Evolutionary conservation across 352 stramenopile genomes (phyloP).

Genomic region (Phytophthora nicotianae): DNA sequence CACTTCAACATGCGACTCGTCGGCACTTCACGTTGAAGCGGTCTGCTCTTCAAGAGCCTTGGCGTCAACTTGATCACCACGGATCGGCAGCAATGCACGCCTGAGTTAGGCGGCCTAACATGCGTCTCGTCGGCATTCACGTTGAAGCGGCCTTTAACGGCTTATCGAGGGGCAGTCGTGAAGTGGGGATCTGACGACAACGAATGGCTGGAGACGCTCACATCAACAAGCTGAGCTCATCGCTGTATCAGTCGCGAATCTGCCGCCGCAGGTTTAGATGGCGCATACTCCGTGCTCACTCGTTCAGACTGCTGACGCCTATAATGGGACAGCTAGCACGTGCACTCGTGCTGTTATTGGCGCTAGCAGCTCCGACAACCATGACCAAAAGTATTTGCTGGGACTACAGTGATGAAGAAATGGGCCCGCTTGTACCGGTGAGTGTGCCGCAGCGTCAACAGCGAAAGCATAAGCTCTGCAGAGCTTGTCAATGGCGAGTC

Average conservation of each 20-base stretch:
- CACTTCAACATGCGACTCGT: conserved; percentile 19
- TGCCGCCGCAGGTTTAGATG: background rate
- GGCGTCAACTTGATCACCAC: background rate
- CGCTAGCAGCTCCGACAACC: conserved; percentile 1
- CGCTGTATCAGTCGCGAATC: background rate
- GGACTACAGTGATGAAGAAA: conserved; percentile 25
- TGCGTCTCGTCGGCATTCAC: conserved; percentile 14
- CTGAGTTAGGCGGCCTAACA: too few species aligned
- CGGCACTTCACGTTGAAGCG: conserved; percentile 16
- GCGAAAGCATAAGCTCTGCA: background rate
- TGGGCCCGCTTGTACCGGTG: conserved; percentile 7
- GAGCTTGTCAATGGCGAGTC: background rate
- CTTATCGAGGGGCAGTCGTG: too few species aligned
- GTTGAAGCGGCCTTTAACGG: conserved; percentile 6
- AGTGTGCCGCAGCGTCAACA: background rate
- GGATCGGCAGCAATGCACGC: too few species aligned
- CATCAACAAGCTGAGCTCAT: background rate
- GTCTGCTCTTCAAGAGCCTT: too few species aligned
- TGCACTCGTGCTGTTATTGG: conserved; percentile 6
- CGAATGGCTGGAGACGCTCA: background rate
- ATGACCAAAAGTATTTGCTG: conserved; percentile 22
- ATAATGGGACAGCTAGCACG: conserved; percentile 15
- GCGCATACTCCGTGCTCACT: background rate
- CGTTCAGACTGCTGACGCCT: background rate
- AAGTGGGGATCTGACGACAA: background rate